phyloP scores from a whole-genome alignment of 768 basidiomycete genomes.

The Psilocybe subaeruginosa region DNA sequence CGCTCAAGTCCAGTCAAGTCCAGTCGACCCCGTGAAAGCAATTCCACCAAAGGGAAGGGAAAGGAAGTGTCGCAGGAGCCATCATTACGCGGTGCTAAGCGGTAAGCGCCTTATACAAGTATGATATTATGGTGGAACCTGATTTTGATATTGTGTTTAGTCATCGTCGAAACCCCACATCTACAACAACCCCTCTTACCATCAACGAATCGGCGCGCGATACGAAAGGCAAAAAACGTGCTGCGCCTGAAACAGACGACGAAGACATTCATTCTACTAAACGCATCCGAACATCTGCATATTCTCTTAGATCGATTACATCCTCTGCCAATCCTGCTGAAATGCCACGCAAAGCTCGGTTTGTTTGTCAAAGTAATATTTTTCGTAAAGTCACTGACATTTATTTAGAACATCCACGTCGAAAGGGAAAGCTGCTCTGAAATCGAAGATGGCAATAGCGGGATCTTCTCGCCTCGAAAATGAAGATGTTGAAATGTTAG shows the following conservation, averaged over 20 bases:
- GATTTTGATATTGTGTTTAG: conserved; percentile 43
- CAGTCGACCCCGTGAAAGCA: conserved; percentile 58
- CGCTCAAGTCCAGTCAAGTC: conserved; percentile 45
- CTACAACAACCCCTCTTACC: conserved; percentile 47
- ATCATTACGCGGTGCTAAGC: conserved; percentile 55
- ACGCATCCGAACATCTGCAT: conserved; percentile 62
- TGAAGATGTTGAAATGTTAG: conserved; percentile 80
- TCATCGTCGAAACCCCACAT: conserved; percentile 56
- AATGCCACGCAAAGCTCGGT: conserved; percentile 83
- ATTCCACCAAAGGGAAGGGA: conserved; percentile 61
- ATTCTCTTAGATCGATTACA: conserved; percentile 68
- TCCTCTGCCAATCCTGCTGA: conserved; percentile 44
- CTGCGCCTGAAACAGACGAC: conserved; percentile 77
- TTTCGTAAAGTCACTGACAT: conserved; percentile 17
- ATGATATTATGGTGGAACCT: background rate
- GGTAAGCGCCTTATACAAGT: conserved; percentile 47
- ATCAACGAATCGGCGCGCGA: conserved; percentile 82
- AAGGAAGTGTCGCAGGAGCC: conserved; percentile 61
- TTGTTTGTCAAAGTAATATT: conserved; percentile 20
- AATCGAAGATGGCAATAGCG: conserved; percentile 61
- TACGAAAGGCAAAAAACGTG: conserved; percentile 92
- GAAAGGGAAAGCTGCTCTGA: conserved; percentile 64
- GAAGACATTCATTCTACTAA: conserved; percentile 63
- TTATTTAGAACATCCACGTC: conserved; percentile 46
- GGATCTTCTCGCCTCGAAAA: conserved; percentile 68